phyloP scores from a whole-genome alignment of 108 stramenopile species.

The Schizochytrium sp. region DNA sequence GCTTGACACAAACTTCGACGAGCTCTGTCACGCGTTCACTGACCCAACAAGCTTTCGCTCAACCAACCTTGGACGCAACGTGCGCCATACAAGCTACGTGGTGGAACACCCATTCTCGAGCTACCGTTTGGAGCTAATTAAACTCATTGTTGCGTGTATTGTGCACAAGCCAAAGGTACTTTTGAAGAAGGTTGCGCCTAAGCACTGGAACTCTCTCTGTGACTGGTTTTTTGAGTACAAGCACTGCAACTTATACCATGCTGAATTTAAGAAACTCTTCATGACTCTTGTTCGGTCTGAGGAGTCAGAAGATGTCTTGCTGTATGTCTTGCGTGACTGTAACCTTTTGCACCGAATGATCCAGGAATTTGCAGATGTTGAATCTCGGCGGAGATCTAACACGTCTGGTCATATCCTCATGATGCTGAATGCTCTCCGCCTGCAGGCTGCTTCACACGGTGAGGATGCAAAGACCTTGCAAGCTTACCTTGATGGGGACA shows the following conservation, averaged over 20 bases:
- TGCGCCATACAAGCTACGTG: constrained; percentile 36
- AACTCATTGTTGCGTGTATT: constrained; percentile 52
- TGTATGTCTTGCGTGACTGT: not conserved
- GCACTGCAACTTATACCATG: constrained; percentile 50
- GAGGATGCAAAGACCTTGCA: not conserved
- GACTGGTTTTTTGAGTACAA: constrained; percentile 40
- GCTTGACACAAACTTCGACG: constrained; percentile 17
- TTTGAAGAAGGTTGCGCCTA: constrained; percentile 30
- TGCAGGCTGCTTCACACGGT: not conserved
- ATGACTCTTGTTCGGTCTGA: constrained; percentile 30
- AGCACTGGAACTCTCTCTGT: not conserved
- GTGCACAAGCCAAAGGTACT: constrained; percentile 39
- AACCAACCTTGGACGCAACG: constrained; percentile 5
- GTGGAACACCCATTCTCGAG: constrained; percentile 49
- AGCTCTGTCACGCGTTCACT: not conserved
- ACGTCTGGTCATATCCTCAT: constrained; percentile 51
- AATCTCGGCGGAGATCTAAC: not conserved
- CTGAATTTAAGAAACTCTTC: constrained; percentile 41
- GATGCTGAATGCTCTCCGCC: constrained; percentile 42
- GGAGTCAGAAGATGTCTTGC: not conserved
- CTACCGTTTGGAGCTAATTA: constrained; percentile 44
- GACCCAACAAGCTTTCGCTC: constrained; percentile 9
- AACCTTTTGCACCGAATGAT: constrained; percentile 31
- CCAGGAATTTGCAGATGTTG: not conserved
- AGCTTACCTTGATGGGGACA: not conserved